Percentiles rank a stretch among this genome's conserved stretches.
These are phyloP conservation scores for Ceratocystis destructans DNA, from an alignment of 2,329 filamentous ascomycete genomes.

Conservation along the genomic window DNA sequence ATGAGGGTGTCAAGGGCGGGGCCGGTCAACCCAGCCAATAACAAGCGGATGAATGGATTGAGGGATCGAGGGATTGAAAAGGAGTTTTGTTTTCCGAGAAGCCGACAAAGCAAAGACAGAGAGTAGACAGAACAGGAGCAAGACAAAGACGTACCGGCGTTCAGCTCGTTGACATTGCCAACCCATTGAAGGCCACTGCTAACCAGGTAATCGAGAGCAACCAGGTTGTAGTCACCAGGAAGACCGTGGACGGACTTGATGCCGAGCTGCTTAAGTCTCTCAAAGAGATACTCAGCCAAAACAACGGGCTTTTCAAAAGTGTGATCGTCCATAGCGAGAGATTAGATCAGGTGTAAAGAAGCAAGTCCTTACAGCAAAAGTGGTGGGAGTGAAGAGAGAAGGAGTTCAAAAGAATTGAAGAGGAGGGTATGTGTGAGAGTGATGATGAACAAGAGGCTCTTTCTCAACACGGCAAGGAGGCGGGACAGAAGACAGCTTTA, in stretches of 20 bases:
- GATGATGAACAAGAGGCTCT: not conserved
- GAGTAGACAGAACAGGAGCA: not conserved
- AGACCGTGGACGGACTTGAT: constrained; percentile 53
- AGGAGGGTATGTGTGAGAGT: not conserved
- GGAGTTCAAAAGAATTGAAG: not conserved
- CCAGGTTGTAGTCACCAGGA: constrained; percentile 62
- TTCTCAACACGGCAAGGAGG: not conserved
- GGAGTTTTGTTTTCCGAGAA: not conserved
- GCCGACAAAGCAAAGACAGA: not conserved
- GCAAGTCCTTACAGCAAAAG: not conserved
- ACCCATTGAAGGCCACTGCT: constrained; percentile 49
- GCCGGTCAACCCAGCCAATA: not conserved
- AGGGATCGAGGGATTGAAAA: constrained; percentile 5
- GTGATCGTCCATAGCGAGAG: constrained; percentile 19
- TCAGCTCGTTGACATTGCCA: constrained; percentile 58
- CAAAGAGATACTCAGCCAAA: constrained; percentile 56
- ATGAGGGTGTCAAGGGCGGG: not conserved
- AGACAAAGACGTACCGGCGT: constrained; percentile 42
- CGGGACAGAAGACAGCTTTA: constrained; percentile 12
- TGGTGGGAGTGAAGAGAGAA: not conserved
- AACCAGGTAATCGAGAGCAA: constrained; percentile 51
- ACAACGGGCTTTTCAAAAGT: constrained; percentile 37
- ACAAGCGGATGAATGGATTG: not conserved
- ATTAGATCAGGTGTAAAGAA: not conserved
- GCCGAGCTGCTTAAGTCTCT: constrained; percentile 48